phyloP scores from a whole-genome alignment of 139 green algal genomes.

The Haematococcus lacustris region DNA sequence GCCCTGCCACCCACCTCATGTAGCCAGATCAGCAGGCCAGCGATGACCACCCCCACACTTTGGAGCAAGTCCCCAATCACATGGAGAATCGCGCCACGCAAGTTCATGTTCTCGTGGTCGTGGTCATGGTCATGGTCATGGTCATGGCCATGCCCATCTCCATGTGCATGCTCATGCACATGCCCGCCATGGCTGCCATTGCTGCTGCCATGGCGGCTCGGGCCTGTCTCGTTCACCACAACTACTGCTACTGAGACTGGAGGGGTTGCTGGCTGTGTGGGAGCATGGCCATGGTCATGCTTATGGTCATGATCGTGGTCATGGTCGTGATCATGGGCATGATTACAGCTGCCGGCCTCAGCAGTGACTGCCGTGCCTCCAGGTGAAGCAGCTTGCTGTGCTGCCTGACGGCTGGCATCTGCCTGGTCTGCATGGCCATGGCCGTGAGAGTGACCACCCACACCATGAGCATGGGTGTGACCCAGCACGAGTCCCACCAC shows the following conservation, averaged over 20 bases:
- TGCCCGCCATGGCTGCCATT: no score
- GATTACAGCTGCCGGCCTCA: no score
- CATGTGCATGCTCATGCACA: no score
- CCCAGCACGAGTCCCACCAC: conserved; percentile 59
- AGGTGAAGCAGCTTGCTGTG: no score
- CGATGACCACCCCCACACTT: conserved; percentile 75
- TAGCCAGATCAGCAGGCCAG: conserved; percentile 83
- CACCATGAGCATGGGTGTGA: conserved; percentile 32
- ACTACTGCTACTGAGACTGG: no score
- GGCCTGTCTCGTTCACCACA: no score
- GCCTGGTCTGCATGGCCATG: no score
- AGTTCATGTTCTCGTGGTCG: conserved; percentile 47
- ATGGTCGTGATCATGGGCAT: conserved; percentile 35
- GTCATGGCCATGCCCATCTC: conserved; percentile 15
- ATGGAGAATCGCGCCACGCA: conserved; percentile 78
- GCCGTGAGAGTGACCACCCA: conserved; percentile 15
- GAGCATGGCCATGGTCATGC: no score
- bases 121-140: conserved; percentile 21
- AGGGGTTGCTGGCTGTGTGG: no score
- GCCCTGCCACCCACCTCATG: conserved; percentile 52
- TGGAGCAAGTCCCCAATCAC: conserved; percentile 92
- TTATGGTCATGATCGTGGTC: conserved; percentile 12
- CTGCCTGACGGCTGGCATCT: no score
- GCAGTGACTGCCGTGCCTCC: no score
- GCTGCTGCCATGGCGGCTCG: no score